Base-by-base conservation (phyloP, 176 grass and related monocot species). In the Hyparrhenia diplandra region DNA sequence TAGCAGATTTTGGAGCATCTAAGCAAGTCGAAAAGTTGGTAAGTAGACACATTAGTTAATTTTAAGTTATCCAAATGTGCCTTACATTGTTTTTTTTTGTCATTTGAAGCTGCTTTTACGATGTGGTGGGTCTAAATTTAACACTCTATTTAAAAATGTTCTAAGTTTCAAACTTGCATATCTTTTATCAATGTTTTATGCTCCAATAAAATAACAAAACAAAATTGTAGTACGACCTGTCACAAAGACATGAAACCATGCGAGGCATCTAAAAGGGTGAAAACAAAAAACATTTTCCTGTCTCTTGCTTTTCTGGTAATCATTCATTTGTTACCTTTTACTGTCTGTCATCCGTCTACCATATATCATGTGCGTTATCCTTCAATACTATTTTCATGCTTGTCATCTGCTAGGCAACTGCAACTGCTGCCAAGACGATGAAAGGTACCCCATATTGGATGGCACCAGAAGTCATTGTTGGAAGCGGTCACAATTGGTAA, bases 1-100 rank as follows among this genome's bases (percentile, higher is more conserved):
- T 97, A 27, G 92, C 94, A 51, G 94, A 97, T 77, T 97, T 97
- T 87, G 95, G 95, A 35, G 95, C 95, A 76, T 97, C 95, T 23
- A 97, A 97, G 75, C 85, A 97, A 94, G 95, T 97, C 28, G 95
- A 88, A 57, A 92, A 92, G 87, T 83, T 98, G 95, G 92, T 98
- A 32, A 76, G 87, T 68, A 24, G 17, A 27, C 14, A 72, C 2
- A 71, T 23, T 35, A 71, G 10, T 52, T 29, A 27, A 46, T 66
- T 30, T 60, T 2, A 37, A 37, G 5, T 27, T 64, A 28, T 65
- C 27, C 13, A 31, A 34, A 35, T 73, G 4, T 73, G 3, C 43
- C 39, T 79, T 64, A 17, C 43, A 75, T 74, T 67, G 21, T 46
- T 57, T 36, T 18, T 18, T 51, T 13, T 63, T 63, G 12, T 30